These are phyloP conservation scores for Thraustotheca clavata DNA, from an alignment of 352 stramenopile genomes.

Conservation along the genomic window DNA sequence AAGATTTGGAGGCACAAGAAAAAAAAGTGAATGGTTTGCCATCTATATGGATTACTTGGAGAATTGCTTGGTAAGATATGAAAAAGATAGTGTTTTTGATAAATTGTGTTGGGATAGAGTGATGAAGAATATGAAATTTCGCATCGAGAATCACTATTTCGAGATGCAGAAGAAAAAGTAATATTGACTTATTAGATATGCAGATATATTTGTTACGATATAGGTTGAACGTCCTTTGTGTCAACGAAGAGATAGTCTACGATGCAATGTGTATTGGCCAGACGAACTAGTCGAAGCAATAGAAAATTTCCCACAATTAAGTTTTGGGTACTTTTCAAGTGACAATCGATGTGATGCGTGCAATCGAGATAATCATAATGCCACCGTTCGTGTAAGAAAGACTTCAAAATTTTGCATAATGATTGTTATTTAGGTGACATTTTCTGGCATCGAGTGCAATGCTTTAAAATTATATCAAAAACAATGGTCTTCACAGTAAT, in stretches of 20 bases:
- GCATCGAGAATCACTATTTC: slow-evolving; percentile 38
- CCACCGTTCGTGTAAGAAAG: slow-evolving; percentile 31
- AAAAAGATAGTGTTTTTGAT: too few species aligned
- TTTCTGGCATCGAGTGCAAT: slow-evolving; percentile 53
- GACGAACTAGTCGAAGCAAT: slow-evolving; percentile 54
- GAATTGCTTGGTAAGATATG: slow-evolving; percentile 36
- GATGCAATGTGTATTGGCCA: slow-evolving; percentile 58
- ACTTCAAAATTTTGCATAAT: not conserved
- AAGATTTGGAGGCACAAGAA: slow-evolving; percentile 30
- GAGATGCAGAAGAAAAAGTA: slow-evolving; percentile 53
- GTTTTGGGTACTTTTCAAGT: slow-evolving; percentile 26
- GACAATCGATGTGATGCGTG: slow-evolving; percentile 62
- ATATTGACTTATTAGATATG: slow-evolving; percentile 21
- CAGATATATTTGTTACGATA: not conserved
- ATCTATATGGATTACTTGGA: slow-evolving; percentile 81
- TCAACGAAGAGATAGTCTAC: slow-evolving; percentile 55
- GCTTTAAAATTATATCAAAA: slow-evolving; percentile 52
- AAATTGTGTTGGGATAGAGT: too few species aligned
- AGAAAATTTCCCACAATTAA: slow-evolving; percentile 33
- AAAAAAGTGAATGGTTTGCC: slow-evolving; percentile 70
- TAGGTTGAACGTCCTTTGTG: slow-evolving; percentile 72
- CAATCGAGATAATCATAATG: slow-evolving; percentile 55
- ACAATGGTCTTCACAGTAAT: slow-evolving; percentile 54
- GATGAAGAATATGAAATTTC: slow-evolving; percentile 43
- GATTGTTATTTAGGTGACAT: slow-evolving; percentile 23